Percentiles rank a stretch among this genome's conserved stretches.
These are phyloP conservation scores for Yamadazyma friedrichii DNA, from an alignment of 1,139 yeast genomes.

Conservation along the genomic window DNA sequence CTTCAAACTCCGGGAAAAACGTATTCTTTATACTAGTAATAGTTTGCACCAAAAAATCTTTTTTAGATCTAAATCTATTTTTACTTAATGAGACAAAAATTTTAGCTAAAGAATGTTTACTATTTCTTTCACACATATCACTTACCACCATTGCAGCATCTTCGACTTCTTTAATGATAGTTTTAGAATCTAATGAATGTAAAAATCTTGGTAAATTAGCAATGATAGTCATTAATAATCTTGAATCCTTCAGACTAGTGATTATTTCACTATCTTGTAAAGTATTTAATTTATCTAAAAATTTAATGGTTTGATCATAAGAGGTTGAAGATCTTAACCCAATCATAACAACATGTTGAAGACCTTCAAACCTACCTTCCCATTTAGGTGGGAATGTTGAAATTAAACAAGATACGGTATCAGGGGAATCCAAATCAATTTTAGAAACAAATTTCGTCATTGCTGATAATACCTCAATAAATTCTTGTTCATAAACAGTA, in stretches of 20 bases:
- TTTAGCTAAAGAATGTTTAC: constrained; percentile 63
- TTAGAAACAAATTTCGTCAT: constrained; percentile 81
- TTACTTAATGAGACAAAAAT: constrained; percentile 76
- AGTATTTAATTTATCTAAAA: constrained; percentile 69
- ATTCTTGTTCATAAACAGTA: constrained; percentile 91
- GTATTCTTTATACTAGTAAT: constrained; percentile 63
- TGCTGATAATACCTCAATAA: constrained; percentile 80
- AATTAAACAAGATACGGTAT: constrained; percentile 77
- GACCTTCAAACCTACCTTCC: constrained; percentile 92
- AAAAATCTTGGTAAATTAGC: constrained; percentile 83
- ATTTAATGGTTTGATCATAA: constrained; percentile 72
- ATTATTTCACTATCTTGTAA: constrained; percentile 74
- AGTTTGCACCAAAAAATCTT: constrained; percentile 82
- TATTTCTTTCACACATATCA: constrained; percentile 57
- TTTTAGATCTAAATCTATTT: constrained; percentile 79
- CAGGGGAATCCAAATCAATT: constrained; percentile 82
- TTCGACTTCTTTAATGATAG: constrained; percentile 50
- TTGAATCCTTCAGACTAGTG: constrained; percentile 61
- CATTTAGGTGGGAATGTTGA: constrained; percentile 92
- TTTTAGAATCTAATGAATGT: constrained; percentile 67
- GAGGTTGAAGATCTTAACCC: constrained; percentile 83
- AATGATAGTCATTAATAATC: constrained; percentile 69
- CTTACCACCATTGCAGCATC: constrained; percentile 61
- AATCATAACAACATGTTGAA: constrained; percentile 72
- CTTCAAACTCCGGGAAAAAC: constrained; percentile 76